Percentiles rank a stretch among this genome's conserved stretches.
Conservation (phyloP, 768 basidiomycete species). For the Russula sp. region DNA sequence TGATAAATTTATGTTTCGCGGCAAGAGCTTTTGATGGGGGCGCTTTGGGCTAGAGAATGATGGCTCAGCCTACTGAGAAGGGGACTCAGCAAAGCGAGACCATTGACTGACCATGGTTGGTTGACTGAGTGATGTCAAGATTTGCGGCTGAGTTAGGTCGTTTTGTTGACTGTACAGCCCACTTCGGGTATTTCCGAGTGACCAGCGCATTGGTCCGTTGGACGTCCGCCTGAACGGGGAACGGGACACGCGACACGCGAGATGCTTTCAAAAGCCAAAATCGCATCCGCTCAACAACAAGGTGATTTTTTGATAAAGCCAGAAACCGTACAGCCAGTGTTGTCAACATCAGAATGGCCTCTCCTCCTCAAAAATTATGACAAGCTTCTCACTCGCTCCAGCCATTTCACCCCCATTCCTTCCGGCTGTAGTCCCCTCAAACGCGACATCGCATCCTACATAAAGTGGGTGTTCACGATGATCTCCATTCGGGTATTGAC, state of each 20-base stretch:
- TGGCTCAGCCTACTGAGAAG: constrained; percentile 89
- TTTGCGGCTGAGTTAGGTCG: constrained; percentile 6
- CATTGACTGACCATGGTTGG: constrained; percentile 71
- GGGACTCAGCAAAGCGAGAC: constrained; percentile 82
- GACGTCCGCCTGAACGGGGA: background rate
- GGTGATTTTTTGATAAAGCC: constrained; percentile 84
- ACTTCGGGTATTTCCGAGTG: constrained; percentile 19
- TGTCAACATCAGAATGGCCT: constrained; percentile 98
- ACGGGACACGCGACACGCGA: background rate
- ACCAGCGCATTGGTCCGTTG: background rate
- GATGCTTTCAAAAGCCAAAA: constrained; percentile 61
- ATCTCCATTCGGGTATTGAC: background rate
- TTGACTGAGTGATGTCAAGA: constrained; percentile 35
- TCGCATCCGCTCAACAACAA: constrained; percentile 68
- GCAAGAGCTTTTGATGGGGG: constrained; percentile 50
- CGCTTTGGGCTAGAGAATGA: constrained; percentile 53
- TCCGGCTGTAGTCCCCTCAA: constrained; percentile 92
- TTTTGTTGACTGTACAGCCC: constrained; percentile 51
- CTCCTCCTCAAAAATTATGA: constrained; percentile 98
- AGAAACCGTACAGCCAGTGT: constrained; percentile 64
- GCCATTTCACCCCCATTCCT: constrained; percentile 98
- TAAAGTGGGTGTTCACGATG: constrained; percentile 58
- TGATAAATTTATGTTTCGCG: constrained; percentile 72
- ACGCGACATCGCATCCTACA: constrained; percentile 86
- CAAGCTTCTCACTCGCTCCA: constrained; percentile 89